Evolutionary conservation across 352 stramenopile species (phyloP).

Genomic region (Globisporangium alternatum): DNA sequence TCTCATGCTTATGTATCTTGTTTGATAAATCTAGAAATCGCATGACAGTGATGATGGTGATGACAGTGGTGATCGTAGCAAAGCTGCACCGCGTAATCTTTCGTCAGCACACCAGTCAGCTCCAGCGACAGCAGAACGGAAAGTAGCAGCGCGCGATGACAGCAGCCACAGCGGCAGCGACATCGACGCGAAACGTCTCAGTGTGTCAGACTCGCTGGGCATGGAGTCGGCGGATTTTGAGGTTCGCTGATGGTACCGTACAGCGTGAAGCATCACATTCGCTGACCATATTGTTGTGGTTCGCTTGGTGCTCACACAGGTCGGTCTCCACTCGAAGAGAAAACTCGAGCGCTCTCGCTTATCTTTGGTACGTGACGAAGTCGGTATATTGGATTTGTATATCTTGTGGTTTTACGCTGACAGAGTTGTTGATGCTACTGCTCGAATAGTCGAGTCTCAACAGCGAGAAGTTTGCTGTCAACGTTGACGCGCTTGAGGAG

Average conservation of each 20-base stretch:
- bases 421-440: neutral
- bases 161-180: slow-evolving; percentile 17
- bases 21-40: slow-evolving; percentile 4
- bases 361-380: slow-evolving; percentile 36
- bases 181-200: slow-evolving; percentile 28
- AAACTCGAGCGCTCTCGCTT: slow-evolving; percentile 43
- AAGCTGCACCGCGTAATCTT: neutral
- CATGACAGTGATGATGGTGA: neutral
- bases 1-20: neutral
- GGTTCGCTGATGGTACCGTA: slow-evolving; percentile 21
- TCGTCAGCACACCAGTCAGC: neutral
- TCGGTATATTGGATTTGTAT: neutral
- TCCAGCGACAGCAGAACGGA: slow-evolving; percentile 8
- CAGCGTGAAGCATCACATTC: neutral
- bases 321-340: slow-evolving; percentile 42
- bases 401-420: neutral
- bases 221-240: slow-evolving; percentile 81
- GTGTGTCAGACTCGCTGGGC: slow-evolving; percentile 67
- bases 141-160: slow-evolving; percentile 10
- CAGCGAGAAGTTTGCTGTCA: slow-evolving; percentile 74
- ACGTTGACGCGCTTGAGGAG: slow-evolving; percentile 51
- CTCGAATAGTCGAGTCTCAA: slow-evolving; percentile 56
- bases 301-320: slow-evolving; percentile 23
- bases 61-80: neutral
- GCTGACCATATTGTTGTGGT: neutral